phyloP scores from a whole-genome alignment of 108 stramenopile genomes.

The Fragilariopsis cylindrus region DNA sequence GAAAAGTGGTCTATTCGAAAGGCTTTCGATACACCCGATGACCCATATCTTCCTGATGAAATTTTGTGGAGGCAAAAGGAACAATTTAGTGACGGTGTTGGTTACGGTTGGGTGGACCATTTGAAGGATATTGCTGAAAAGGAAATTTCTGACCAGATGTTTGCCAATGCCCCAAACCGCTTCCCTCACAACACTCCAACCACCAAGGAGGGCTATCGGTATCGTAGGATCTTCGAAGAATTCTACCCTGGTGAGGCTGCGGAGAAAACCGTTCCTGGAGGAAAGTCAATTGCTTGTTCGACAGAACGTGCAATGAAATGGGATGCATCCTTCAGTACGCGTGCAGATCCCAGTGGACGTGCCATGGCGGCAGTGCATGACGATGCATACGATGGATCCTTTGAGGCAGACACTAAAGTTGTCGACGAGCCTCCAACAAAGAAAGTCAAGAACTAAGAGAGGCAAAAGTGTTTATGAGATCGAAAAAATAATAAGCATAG shows the following conservation, averaged over 20 bases:
- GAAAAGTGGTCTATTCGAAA: slow-evolving; percentile 98
- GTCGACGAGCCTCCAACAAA: slow-evolving; percentile 51
- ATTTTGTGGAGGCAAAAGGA: slow-evolving; percentile 99
- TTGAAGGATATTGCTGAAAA: slow-evolving; percentile 90
- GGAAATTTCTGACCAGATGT: slow-evolving; percentile 93
- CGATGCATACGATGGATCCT: slow-evolving; percentile 83
- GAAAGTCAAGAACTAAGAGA: slow-evolving; percentile 57
- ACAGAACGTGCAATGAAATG: slow-evolving; percentile 97
- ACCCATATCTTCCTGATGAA: slow-evolving; percentile 95
- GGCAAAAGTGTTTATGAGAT: too few species aligned
- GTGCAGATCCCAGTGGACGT: slow-evolving; percentile 97
- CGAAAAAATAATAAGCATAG: too few species aligned
- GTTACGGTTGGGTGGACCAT: slow-evolving; percentile 97
- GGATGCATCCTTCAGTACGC: slow-evolving; percentile 83
- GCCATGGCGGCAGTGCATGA: slow-evolving; percentile 92
- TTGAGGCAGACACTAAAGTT: slow-evolving; percentile 74
- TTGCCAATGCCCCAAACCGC: slow-evolving; percentile 86
- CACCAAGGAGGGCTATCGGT: slow-evolving; percentile 98
- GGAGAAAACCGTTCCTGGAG: slow-evolving; percentile 94
- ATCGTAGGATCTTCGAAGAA: slow-evolving; percentile 96
- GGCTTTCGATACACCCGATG: slow-evolving; percentile 98
- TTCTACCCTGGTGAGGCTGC: slow-evolving; percentile 97
- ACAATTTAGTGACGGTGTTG: slow-evolving; percentile 98
- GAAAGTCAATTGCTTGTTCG: slow-evolving; percentile 97
- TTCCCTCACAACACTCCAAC: slow-evolving; percentile 98